Evolutionary conservation across 2,329 filamentous ascomycete species (phyloP).

Genomic region (Fonsecaea multimorphosa): DNA sequence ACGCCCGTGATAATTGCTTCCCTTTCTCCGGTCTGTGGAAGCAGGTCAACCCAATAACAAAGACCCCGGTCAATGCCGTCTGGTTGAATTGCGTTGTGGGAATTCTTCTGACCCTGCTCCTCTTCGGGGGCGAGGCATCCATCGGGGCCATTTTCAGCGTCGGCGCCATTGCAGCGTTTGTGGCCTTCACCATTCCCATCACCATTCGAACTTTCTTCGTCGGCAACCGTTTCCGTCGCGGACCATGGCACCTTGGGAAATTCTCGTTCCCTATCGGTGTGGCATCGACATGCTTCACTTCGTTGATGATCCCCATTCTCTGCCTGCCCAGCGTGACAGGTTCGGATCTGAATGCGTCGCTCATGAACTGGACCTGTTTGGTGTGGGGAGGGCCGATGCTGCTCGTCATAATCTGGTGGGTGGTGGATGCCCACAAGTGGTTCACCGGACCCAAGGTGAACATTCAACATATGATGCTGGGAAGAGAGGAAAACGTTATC

Average conservation of each 20-base stretch:
- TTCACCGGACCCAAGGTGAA: conserved; percentile 46
- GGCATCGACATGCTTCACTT: conserved; percentile 64
- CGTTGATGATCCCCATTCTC: conserved; percentile 71
- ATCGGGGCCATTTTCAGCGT: conserved; percentile 74
- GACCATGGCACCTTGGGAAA: conserved; percentile 71
- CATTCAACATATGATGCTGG: conserved; percentile 50
- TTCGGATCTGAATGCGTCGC: conserved; percentile 64
- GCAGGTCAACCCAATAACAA: conserved; percentile 64
- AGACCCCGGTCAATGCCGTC: conserved; percentile 73
- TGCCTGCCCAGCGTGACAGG: conserved; percentile 68
- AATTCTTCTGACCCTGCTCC: conserved; percentile 65
- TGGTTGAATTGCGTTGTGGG: conserved; percentile 69
- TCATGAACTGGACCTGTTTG: conserved; percentile 51
- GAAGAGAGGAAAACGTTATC: conserved; percentile 47
- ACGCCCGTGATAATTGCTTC: conserved; percentile 74
- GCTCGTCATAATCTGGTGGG: conserved; percentile 42
- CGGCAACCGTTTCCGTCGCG: conserved; percentile 67
- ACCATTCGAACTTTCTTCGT: conserved; percentile 57
- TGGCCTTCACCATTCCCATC: conserved; percentile 56
- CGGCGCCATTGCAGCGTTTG: conserved; percentile 71
- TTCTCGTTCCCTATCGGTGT: conserved; percentile 64
- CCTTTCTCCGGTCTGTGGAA: conserved; percentile 66
- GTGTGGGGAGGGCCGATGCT: conserved; percentile 45
- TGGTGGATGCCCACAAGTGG: conserved; percentile 44
- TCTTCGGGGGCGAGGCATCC: conserved; percentile 67